Conservation (phyloP, 768 basidiomycete genomes). For the Podaxis rugospora region DNA sequence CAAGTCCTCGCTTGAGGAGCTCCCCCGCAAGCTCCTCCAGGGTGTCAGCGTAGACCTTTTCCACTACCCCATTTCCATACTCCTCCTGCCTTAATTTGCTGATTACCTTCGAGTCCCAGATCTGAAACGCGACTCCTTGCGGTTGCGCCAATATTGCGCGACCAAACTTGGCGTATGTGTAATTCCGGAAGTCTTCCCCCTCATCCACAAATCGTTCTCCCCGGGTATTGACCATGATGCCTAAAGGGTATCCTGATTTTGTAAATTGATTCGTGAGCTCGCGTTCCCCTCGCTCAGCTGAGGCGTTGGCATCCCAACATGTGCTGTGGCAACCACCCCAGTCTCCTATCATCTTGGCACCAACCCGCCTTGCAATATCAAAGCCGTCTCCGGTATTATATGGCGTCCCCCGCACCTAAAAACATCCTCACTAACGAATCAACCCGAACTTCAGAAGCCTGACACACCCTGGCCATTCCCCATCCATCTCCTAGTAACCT, state of each 20-base stretch:
- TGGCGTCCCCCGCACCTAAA: slow-evolving; percentile 64
- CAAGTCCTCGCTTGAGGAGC: slow-evolving; percentile 41
- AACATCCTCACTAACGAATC: not conserved
- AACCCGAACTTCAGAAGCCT: not conserved
- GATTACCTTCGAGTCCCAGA: slow-evolving; percentile 51
- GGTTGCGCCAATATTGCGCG: slow-evolving; percentile 55
- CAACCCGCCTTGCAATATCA: slow-evolving; percentile 41
- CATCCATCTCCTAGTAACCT: slow-evolving; percentile 57
- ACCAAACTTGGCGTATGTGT: slow-evolving; percentile 69
- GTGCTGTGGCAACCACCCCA: slow-evolving; percentile 71
- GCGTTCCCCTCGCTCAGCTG: slow-evolving; percentile 46
- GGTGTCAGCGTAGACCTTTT: slow-evolving; percentile 44
- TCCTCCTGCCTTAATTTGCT: slow-evolving; percentile 54
- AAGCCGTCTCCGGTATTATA: slow-evolving; percentile 69
- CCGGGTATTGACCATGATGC: slow-evolving; percentile 58
- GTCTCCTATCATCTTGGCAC: slow-evolving; percentile 58
- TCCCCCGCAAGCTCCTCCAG: slow-evolving; percentile 47
- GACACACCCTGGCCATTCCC: slow-evolving; percentile 49
- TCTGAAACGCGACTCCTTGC: slow-evolving; percentile 57
- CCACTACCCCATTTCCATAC: slow-evolving; percentile 58
- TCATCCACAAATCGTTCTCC: slow-evolving; percentile 68
- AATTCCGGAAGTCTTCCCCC: slow-evolving; percentile 69
- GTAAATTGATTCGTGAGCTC: slow-evolving; percentile 65
- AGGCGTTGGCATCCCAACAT: slow-evolving; percentile 65
- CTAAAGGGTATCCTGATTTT: slow-evolving; percentile 70